Evolutionary conservation across 176 grass and related monocot genomes (phyloP).

Genomic region (Aegilops speltoides): DNA sequence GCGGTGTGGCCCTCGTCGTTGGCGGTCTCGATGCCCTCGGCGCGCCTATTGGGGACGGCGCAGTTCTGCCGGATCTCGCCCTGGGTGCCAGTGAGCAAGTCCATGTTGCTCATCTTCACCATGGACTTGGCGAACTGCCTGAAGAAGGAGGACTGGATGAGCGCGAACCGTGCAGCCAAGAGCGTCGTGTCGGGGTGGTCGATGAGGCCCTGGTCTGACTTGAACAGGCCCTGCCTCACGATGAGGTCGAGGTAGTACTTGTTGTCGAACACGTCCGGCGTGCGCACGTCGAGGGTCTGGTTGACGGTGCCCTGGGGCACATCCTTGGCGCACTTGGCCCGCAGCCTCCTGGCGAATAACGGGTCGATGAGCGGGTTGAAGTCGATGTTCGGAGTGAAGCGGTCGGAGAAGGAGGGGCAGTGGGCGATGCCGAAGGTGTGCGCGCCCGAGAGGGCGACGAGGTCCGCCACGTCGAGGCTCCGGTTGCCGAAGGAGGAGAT

Average conservation of each 20-base stretch:
- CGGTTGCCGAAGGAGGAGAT: constrained; percentile 15
- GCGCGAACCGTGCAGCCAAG: too few relatives aligned
- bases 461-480: constrained; percentile 28
- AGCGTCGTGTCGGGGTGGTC: constrained; percentile 1
- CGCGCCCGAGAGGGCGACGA: constrained; percentile 58
- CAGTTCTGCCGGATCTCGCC: too few relatives aligned
- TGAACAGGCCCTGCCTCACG: constrained; percentile 35
- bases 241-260: constrained; percentile 48
- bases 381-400: background rate
- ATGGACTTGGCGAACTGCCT: too few relatives aligned
- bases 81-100: too few relatives aligned
- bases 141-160: too few relatives aligned
- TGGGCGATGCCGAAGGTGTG: constrained; percentile 54
- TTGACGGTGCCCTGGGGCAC: background rate
- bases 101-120: too few relatives aligned
- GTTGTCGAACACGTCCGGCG: constrained; percentile 55
- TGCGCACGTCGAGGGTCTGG: constrained; percentile 26
- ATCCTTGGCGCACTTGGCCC: constrained; percentile 21
- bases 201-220: constrained; percentile 40
- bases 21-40: too few relatives aligned
- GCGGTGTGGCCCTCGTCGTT: too few relatives aligned
- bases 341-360: background rate
- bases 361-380: constrained; percentile 22
- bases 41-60: too few relatives aligned
- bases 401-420: constrained; percentile 32